Percentiles rank a stretch among this genome's conserved stretches.
phyloP scores from a whole-genome alignment of 345 rosid species.

The Boechera stricta region DNA sequence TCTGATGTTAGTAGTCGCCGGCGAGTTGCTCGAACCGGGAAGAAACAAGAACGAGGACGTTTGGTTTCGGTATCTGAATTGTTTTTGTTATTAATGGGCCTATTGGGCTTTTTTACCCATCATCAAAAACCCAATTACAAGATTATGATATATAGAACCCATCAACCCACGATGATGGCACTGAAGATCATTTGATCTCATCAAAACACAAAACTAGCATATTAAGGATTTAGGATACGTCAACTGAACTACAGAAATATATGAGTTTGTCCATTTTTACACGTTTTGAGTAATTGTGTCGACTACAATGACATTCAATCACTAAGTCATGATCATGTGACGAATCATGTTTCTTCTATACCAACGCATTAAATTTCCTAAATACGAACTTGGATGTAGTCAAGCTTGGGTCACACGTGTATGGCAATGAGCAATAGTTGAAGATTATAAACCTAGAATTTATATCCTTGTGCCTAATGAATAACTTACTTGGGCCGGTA shows the following conservation, averaged over 20 bases:
- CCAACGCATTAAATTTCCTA: conserved; percentile 18
- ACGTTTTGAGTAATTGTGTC: not conserved
- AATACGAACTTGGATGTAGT: not conserved
- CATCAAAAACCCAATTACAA: not conserved
- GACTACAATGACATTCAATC: conserved; percentile 11
- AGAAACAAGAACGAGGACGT: not conserved
- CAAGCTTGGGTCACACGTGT: conserved; percentile 13
- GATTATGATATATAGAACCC: too few species aligned
- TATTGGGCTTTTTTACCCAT: conserved; percentile 8
- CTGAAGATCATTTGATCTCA: conserved; percentile 1
- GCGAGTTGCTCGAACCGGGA: not conserved
- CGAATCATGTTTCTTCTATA: conserved; percentile 1
- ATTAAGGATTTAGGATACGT: not conserved
- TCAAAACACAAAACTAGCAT: conserved; percentile 6
- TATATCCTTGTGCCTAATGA: not conserved
- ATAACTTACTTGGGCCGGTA: not conserved
- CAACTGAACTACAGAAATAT: not conserved
- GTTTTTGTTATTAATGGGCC: not conserved
- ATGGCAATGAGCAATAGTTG: not conserved
- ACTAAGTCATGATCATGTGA: conserved; percentile 20
- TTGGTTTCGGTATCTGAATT: not conserved
- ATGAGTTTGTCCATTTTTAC: not conserved
- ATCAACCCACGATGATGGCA: not conserved
- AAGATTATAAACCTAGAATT: not conserved
- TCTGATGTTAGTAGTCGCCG: not conserved